phyloP scores from a whole-genome alignment of 2,329 filamentous ascomycete species.

The Phaeoacremonium minimum region DNA sequence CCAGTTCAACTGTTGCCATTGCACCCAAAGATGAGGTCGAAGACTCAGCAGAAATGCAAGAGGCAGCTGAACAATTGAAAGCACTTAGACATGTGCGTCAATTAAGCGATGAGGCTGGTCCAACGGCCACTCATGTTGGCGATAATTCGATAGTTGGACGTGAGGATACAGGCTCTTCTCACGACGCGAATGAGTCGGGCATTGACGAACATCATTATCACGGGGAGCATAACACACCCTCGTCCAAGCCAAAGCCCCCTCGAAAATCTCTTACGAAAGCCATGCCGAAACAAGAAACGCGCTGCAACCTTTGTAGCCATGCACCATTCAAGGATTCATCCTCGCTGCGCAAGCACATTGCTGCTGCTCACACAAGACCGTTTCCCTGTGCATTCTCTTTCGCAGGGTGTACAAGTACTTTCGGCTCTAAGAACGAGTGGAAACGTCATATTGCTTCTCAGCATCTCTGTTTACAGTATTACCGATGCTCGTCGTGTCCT shows the following conservation, averaged over 20 bases:
- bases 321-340: slow-evolving; percentile 64
- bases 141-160: slow-evolving; percentile 20
- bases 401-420: slow-evolving; percentile 78
- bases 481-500: slow-evolving; percentile 59
- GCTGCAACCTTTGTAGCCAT: slow-evolving; percentile 58
- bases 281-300: slow-evolving; percentile 53
- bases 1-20: slow-evolving; percentile 4
- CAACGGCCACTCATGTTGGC: slow-evolving; percentile 17
- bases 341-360: slow-evolving; percentile 62
- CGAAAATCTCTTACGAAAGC: slow-evolving; percentile 43
- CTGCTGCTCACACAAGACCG: slow-evolving; percentile 64
- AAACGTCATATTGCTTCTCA: slow-evolving; percentile 91
- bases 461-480: slow-evolving; percentile 69
- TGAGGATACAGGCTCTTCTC: slow-evolving; percentile 36
- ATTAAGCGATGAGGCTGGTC: slow-evolving; percentile 38
- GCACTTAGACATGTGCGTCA: slow-evolving; percentile 60
- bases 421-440: slow-evolving; percentile 96
- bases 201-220: slow-evolving; percentile 32
- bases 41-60: slow-evolving; percentile 66
- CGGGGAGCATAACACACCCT: slow-evolving; percentile 26
- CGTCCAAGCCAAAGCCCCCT: slow-evolving; percentile 33
- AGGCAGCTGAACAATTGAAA: slow-evolving; percentile 63
- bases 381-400: slow-evolving; percentile 85
- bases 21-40: slow-evolving; percentile 44
- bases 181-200: slow-evolving; percentile 32